Evolutionary conservation across 495 filamentous ascomycete genomes (phyloP).

Genomic region (Echria macrotheca): DNA sequence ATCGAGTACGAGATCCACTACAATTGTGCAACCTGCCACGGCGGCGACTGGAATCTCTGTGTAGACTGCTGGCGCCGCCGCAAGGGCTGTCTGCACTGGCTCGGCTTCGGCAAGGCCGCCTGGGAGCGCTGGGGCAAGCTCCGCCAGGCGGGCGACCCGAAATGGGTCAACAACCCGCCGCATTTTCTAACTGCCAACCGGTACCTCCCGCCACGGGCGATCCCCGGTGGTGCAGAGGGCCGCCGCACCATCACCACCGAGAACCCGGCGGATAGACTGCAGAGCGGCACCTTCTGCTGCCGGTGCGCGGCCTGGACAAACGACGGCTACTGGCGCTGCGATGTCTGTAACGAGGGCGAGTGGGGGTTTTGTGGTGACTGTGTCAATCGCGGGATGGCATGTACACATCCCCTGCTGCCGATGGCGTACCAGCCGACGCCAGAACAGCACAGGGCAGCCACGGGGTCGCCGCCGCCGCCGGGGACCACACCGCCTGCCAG

Average conservation of each 20-base stretch:
- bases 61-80: slow-evolving; percentile 67
- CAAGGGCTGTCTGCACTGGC: slow-evolving; percentile 74
- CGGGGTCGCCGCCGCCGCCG: neutral
- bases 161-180: slow-evolving; percentile 40
- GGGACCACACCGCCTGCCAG: neutral
- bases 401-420: slow-evolving; percentile 72
- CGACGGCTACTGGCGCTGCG: slow-evolving; percentile 78
- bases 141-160: slow-evolving; percentile 17
- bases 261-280: slow-evolving; percentile 59
- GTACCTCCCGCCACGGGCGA: slow-evolving; percentile 53
- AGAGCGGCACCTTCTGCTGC: slow-evolving; percentile 77
- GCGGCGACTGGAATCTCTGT: slow-evolving; percentile 72
- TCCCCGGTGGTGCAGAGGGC: slow-evolving; percentile 43
- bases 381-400: slow-evolving; percentile 69
- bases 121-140: slow-evolving; percentile 50
- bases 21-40: slow-evolving; percentile 62
- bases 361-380: slow-evolving; percentile 88
- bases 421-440: slow-evolving; percentile 38
- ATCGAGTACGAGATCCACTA: slow-evolving; percentile 82
- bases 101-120: slow-evolving; percentile 65
- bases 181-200: slow-evolving; percentile 64
- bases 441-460: neutral
- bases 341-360: slow-evolving; percentile 77
- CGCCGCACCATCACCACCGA: slow-evolving; percentile 53
- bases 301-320: slow-evolving; percentile 67